Evolutionary conservation across 352 stramenopile genomes (phyloP).

Genomic region (Globisporangium viniferum): DNA sequence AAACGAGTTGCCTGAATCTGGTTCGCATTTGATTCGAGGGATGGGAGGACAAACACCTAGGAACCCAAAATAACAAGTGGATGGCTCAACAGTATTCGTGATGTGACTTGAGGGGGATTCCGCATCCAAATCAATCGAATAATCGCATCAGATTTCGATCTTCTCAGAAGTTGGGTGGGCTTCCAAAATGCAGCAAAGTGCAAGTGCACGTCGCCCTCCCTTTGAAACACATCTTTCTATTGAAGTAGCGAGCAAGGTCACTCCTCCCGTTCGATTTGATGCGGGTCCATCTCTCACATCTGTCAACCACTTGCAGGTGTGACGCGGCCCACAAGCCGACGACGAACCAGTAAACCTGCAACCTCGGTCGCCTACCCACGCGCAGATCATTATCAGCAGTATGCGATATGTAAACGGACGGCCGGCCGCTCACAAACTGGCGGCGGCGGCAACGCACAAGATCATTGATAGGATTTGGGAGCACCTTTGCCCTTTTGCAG

Average conservation of each 20-base stretch:
- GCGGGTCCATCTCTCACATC: constrained; percentile 1
- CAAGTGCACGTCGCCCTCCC: background rate
- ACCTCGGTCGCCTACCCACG: background rate
- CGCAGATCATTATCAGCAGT: background rate
- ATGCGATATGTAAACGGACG: constrained; percentile 6
- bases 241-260: background rate
- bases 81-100: constrained; percentile 1
- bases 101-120: background rate
- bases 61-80: background rate
- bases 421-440: background rate
- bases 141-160: constrained; percentile 5
- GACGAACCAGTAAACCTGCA: constrained; percentile 7
- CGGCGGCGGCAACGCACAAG: background rate
- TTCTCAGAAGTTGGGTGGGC: constrained; percentile 5
- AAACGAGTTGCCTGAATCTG: background rate
- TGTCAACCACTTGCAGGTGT: constrained; percentile 1
- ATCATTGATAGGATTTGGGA: background rate
- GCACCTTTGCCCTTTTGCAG: background rate
- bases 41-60: background rate
- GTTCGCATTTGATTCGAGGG: background rate
- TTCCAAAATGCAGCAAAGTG: background rate
- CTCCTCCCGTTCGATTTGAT: background rate
- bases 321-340: background rate
- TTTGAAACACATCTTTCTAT: background rate
- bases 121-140: background rate